These are phyloP conservation scores for Tetradesmus obliquus DNA, from an alignment of 139 green algal genomes.

Conservation along the genomic window DNA sequence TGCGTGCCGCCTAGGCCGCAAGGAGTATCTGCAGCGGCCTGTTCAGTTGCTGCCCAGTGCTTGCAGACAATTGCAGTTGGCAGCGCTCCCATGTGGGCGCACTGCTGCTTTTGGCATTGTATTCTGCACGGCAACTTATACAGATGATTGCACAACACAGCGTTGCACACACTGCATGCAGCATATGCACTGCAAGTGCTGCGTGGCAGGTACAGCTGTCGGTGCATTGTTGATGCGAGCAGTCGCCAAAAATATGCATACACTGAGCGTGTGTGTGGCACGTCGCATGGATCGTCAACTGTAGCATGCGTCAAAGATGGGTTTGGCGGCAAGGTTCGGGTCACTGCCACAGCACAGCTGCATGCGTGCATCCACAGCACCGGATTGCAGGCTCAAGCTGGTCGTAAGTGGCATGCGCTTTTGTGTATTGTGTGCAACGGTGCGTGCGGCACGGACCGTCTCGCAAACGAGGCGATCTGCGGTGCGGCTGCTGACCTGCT, in stretches of 20 bases:
- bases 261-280: too few species aligned
- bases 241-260: not conserved
- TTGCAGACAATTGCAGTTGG: not conserved
- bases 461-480: not conserved
- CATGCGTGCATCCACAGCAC: not conserved
- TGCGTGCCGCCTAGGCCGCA: too few species aligned
- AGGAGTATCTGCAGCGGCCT: too few species aligned
- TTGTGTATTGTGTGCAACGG: not conserved
- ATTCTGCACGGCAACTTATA: not conserved
- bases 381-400: not conserved
- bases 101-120: not conserved
- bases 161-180: not conserved
- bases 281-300: not conserved
- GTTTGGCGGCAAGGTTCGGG: not conserved
- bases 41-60: not conserved
- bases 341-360: not conserved
- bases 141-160: not conserved
- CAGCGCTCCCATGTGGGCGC: not conserved
- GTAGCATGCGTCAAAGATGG: not conserved
- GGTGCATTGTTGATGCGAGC: not conserved
- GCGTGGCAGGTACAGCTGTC: not conserved
- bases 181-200: not conserved
- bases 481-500: not conserved
- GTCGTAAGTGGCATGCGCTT: too few species aligned
- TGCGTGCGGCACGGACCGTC: not conserved